Conservation (phyloP, 257 asterid genomes). For the Scutellaria barbata region DNA sequence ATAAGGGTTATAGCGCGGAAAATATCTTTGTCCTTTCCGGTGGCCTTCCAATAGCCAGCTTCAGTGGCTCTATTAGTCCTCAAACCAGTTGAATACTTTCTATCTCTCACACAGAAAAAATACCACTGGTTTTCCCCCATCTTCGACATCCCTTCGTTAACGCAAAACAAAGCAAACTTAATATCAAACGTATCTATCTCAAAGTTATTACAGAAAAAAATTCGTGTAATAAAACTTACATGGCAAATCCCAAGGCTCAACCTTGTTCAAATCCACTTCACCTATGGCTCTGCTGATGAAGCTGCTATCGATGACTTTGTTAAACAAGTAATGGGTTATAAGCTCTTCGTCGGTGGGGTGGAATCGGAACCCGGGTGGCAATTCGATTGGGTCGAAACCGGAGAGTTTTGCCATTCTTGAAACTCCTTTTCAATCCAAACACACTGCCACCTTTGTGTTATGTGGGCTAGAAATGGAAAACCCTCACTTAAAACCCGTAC, state of each 20-base stretch:
- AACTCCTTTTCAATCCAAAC: too few relatives aligned
- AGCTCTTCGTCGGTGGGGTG: constrained; percentile 85
- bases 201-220: not conserved
- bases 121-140: constrained; percentile 86
- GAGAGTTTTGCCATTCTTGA: constrained; percentile 39
- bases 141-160: constrained; percentile 64
- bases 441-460: not conserved
- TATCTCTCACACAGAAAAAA: constrained; percentile 66
- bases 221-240: constrained; percentile 46
- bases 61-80: constrained; percentile 80
- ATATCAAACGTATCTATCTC: not conserved
- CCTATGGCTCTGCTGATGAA: constrained; percentile 56
- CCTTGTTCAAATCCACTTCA: constrained; percentile 78
- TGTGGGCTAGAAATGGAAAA: not conserved
- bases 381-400: constrained; percentile 44
- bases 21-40: constrained; percentile 76
- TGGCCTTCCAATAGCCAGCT: constrained; percentile 87
- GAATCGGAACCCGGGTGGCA: constrained; percentile 82
- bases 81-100: constrained; percentile 77
- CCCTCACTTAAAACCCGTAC: not conserved
- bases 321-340: constrained; percentile 62
- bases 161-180: not conserved
- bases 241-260: constrained; percentile 91
- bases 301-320: constrained; percentile 48
- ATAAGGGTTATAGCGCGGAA: constrained; percentile 51